Percentiles rank a stretch among this genome's conserved stretches.
These are phyloP conservation scores for Geranomyces michiganensis DNA, from an alignment of 192 early-diverging fungal genomes.

Conservation along the genomic window DNA sequence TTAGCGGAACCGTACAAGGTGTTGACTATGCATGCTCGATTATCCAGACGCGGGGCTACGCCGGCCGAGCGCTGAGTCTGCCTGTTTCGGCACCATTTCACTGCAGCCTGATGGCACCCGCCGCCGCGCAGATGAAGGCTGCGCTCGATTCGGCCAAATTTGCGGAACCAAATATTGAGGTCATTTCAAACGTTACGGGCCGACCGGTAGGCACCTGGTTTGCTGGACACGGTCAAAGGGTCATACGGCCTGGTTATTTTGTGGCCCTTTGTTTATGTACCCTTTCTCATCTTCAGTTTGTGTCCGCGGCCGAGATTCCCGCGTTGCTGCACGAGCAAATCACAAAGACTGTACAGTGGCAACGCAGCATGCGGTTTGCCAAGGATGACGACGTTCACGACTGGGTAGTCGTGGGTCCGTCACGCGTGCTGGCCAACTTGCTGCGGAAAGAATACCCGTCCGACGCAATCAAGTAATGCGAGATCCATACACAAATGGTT, in stretches of 20 bases:
- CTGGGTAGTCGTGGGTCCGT: slow-evolving; percentile 86
- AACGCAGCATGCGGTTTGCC: slow-evolving; percentile 77
- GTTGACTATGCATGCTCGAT: slow-evolving; percentile 82
- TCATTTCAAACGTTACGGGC: slow-evolving; percentile 93
- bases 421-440: slow-evolving; percentile 86
- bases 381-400: slow-evolving; percentile 79
- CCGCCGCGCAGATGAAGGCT: slow-evolving; percentile 71
- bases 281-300: slow-evolving; percentile 37
- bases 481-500: neutral
- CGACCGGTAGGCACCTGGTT: slow-evolving; percentile 63
- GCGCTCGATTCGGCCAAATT: slow-evolving; percentile 75
- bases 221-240: too few relatives aligned
- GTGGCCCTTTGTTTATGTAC: too few relatives aligned
- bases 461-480: slow-evolving; percentile 21
- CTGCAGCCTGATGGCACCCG: slow-evolving; percentile 88
- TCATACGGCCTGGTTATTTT: too few relatives aligned
- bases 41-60: slow-evolving; percentile 79
- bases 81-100: slow-evolving; percentile 98
- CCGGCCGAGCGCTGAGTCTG: slow-evolving; percentile 83
- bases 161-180: slow-evolving; percentile 72
- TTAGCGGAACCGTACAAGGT: slow-evolving; percentile 84
- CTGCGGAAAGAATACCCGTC: slow-evolving; percentile 80
- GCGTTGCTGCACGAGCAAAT: slow-evolving; percentile 76
- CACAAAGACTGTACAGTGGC: slow-evolving; percentile 87
- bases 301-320: slow-evolving; percentile 62